Percentiles rank a stretch among this genome's conserved stretches.
phyloP scores from a whole-genome alignment of 2,329 filamentous ascomycete species.

The Clonostachys rhizophaga region DNA sequence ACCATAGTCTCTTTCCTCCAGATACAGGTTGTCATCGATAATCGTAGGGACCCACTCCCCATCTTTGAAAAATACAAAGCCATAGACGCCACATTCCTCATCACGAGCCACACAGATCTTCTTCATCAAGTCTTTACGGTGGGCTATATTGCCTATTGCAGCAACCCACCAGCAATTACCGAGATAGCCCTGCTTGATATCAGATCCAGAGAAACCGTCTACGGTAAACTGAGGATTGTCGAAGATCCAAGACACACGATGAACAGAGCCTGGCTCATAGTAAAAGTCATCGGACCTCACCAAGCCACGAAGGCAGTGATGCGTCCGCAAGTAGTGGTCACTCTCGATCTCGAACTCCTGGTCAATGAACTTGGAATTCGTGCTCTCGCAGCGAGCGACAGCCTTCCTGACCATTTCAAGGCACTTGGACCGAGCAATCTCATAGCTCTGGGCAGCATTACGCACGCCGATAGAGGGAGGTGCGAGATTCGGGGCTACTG shows the following conservation, averaged over 20 bases:
- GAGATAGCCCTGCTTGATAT: conserved; percentile 38
- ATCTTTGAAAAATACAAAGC: conserved; percentile 68
- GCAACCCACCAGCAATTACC: conserved; percentile 75
- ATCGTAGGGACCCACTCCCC: conserved; percentile 70
- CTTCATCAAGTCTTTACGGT: conserved; percentile 60
- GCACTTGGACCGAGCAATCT: conserved; percentile 31
- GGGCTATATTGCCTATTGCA: conserved; percentile 63
- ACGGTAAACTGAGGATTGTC: conserved; percentile 31
- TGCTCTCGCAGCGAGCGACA: conserved; percentile 33
- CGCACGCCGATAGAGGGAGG: conserved; percentile 4
- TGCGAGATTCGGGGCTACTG: conserved; percentile 10
- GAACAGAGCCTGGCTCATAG: conserved; percentile 25
- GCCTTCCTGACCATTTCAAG: conserved; percentile 30
- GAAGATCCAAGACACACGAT: conserved; percentile 37
- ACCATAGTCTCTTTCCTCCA: conserved; percentile 32
- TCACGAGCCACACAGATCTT: conserved; percentile 63
- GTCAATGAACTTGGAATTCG: conserved; percentile 39
- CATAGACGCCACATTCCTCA: conserved; percentile 66
- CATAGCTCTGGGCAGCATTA: conserved; percentile 35
- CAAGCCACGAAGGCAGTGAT: conserved; percentile 20
- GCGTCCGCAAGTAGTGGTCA: conserved; percentile 23
- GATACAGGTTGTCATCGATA: conserved; percentile 59
- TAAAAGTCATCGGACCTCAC: too few relatives aligned
- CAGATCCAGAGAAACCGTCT: conserved; percentile 29
- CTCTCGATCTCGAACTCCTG: conserved; percentile 36